These are phyloP conservation scores for Yamadazyma conglobata DNA, from an alignment of 1,139 yeast genomes.

Conservation along the genomic window DNA sequence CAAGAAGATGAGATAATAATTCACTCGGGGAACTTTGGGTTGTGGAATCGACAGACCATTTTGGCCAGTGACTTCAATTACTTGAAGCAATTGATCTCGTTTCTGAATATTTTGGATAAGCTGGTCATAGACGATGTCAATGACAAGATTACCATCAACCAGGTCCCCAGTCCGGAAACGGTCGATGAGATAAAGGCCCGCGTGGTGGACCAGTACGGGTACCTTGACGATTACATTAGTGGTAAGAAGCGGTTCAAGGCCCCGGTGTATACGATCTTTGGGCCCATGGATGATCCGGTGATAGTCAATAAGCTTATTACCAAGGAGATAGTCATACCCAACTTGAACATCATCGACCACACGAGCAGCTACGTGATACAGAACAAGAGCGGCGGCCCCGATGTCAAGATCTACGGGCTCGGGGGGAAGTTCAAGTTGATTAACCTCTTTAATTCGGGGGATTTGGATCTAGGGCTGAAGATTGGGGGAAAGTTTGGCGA, in stretches of 20 bases:
- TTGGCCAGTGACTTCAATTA: conserved; percentile 50
- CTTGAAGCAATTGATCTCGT: conserved; percentile 64
- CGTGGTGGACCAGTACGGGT: conserved; percentile 47
- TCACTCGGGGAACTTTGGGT: conserved; percentile 81
- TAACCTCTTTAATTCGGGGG: conserved; percentile 67
- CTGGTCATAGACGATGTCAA: conserved; percentile 45
- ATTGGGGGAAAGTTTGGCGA: conserved; percentile 65
- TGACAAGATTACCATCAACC: conserved; percentile 39
- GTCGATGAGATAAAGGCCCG: conserved; percentile 34
- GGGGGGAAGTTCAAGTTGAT: conserved; percentile 72
- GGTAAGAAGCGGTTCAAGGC: conserved; percentile 48
- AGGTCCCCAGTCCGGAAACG: conserved; percentile 15
- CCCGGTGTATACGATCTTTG: conserved; percentile 75
- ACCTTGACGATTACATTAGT: conserved; percentile 46
- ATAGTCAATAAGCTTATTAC: conserved; percentile 60
- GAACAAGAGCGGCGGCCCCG: conserved; percentile 32
- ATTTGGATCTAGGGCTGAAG: conserved; percentile 18
- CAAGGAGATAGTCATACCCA: conserved; percentile 52
- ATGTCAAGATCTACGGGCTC: conserved; percentile 58
- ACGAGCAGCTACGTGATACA: conserved; percentile 37
- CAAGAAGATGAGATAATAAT: conserved; percentile 36
- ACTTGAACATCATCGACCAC: conserved; percentile 63
- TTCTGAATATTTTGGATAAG: conserved; percentile 56
- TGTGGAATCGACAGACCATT: conserved; percentile 62
- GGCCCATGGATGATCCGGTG: conserved; percentile 70